These are phyloP conservation scores for Ophiostoma populinum DNA, from an alignment of 2,329 filamentous ascomycete genomes.

Conservation along the genomic window DNA sequence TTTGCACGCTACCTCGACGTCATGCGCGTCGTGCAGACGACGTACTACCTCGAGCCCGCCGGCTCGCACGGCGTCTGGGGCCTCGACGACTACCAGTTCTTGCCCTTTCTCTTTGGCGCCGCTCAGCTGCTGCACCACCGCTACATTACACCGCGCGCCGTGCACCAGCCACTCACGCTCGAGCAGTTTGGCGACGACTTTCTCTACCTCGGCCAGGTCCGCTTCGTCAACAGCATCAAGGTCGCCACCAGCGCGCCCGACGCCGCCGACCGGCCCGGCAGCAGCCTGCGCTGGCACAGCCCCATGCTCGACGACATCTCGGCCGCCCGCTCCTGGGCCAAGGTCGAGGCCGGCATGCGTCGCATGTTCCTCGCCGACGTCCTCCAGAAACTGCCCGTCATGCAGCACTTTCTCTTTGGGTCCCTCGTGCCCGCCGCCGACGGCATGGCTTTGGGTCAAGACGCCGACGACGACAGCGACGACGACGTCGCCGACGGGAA, in stretches of 20 bases:
- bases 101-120: constrained; percentile 89
- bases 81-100: constrained; percentile 90
- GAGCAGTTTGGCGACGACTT: constrained; percentile 76
- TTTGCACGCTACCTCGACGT: constrained; percentile 70
- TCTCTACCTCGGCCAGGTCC: constrained; percentile 81
- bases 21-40: constrained; percentile 76
- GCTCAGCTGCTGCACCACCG: constrained; percentile 75
- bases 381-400: constrained; percentile 80
- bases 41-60: constrained; percentile 92
- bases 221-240: constrained; percentile 91
- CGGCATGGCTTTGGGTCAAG: constrained; percentile 55
- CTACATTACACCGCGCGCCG: constrained; percentile 60
- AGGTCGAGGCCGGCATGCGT: constrained; percentile 88
- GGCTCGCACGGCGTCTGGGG: constrained; percentile 98
- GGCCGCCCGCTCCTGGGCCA: constrained; percentile 72
- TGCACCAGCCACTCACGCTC: constrained; percentile 74
- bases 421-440: constrained; percentile 63
- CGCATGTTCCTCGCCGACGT: constrained; percentile 95
- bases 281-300: constrained; percentile 86
- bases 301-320: constrained; percentile 98
- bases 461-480: constrained; percentile 31
- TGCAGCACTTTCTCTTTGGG: constrained; percentile 97
- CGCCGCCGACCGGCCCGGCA: constrained; percentile 35
- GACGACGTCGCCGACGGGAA: constrained; percentile 37
- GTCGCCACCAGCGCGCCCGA: constrained; percentile 7